phyloP scores from a whole-genome alignment of 495 filamentous ascomycete species.

The Daldinia caldariorum region DNA sequence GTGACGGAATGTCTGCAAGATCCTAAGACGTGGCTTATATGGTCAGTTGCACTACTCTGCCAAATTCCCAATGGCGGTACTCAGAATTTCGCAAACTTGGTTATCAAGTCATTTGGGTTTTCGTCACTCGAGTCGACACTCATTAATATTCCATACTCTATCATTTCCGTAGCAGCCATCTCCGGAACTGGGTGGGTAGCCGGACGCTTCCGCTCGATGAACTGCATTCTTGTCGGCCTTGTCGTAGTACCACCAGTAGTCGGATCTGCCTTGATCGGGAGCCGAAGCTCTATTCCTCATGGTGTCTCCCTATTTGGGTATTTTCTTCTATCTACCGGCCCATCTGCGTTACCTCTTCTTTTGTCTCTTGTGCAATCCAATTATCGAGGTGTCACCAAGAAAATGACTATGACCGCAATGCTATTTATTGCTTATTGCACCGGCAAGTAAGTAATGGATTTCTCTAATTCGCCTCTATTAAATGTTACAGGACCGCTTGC shows the following conservation, averaged over 20 bases:
- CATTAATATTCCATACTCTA: conserved; percentile 52
- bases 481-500: not conserved
- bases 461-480: not conserved
- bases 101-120: conserved; percentile 55
- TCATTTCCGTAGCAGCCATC: conserved; percentile 49
- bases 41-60: conserved; percentile 50
- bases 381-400: conserved; percentile 77
- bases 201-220: conserved; percentile 52
- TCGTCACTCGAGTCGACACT: conserved; percentile 51
- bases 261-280: conserved; percentile 53
- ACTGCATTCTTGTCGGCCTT: conserved; percentile 51
- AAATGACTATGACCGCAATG: conserved; percentile 70
- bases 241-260: conserved; percentile 53
- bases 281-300: conserved; percentile 41
- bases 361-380: conserved; percentile 61
- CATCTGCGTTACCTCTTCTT: conserved; percentile 47
- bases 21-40: conserved; percentile 58
- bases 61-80: conserved; percentile 60
- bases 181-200: conserved; percentile 52
- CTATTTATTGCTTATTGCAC: conserved; percentile 73
- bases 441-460: conserved; percentile 55
- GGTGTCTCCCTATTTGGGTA: conserved; percentile 49
- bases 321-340: conserved; percentile 49
- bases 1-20: conserved; percentile 52
- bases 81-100: conserved; percentile 55